phyloP scores from a whole-genome alignment of 2,329 filamentous ascomycete genomes.

The Hawksworthiomyces lignivorus region DNA sequence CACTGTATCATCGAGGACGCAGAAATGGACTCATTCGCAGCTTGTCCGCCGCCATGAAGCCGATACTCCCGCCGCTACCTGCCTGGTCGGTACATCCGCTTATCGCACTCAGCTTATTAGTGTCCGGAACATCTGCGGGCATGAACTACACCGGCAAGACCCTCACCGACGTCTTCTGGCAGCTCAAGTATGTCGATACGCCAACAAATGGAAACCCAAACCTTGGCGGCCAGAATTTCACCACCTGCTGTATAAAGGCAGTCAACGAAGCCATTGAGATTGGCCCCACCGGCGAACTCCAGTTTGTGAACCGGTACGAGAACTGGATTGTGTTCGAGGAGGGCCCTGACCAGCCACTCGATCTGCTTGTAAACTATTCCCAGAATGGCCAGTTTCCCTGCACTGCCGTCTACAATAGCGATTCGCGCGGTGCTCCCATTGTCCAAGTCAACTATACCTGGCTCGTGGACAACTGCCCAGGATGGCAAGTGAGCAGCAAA shows the following conservation, averaged over 20 bases:
- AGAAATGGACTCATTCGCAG: no score
- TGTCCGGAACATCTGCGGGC: background rate
- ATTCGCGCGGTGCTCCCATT: slow-evolving; percentile 14
- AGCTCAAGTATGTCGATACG: slow-evolving; percentile 8
- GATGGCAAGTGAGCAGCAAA: slow-evolving; percentile 18
- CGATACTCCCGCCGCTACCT: background rate
- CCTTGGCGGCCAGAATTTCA: slow-evolving; percentile 20
- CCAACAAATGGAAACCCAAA: background rate
- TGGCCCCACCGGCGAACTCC: slow-evolving; percentile 9
- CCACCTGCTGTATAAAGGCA: slow-evolving; percentile 20
- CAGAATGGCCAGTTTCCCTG: slow-evolving; percentile 19
- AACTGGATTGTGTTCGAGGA: slow-evolving; percentile 11
- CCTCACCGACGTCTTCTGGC: slow-evolving; percentile 11
- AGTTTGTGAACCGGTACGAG: background rate
- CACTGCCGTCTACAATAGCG: slow-evolving; percentile 15
- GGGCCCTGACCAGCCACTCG: slow-evolving; percentile 1
- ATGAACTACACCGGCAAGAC: slow-evolving; percentile 6
- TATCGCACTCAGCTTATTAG: background rate
- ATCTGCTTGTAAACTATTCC: slow-evolving; percentile 8
- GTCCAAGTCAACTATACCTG: slow-evolving; percentile 17
- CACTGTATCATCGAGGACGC: no score
- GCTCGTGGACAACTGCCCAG: slow-evolving; percentile 15
- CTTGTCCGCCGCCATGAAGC: slow-evolving; percentile 5
- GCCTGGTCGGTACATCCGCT: background rate
- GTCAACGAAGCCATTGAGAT: slow-evolving; percentile 15